These are phyloP conservation scores for Rhododendron griersonianum DNA, from an alignment of 148 eudicot species.

Conservation along the genomic window DNA sequence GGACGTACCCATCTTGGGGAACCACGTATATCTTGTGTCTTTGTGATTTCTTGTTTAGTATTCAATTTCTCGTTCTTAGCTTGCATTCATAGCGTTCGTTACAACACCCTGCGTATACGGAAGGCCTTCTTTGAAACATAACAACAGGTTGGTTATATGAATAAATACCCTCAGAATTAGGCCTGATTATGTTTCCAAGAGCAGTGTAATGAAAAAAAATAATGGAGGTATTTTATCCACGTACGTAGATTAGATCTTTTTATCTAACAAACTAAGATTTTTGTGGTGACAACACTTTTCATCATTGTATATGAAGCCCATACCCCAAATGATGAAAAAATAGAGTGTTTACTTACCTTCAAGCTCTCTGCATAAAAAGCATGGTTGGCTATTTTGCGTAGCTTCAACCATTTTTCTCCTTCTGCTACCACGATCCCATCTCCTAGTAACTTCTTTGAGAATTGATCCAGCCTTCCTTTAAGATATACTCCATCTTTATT, in stretches of 20 bases:
- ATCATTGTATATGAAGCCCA: too few relatives aligned
- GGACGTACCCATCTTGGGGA: too few relatives aligned
- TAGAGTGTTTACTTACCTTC: not conserved
- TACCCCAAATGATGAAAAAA: too few relatives aligned
- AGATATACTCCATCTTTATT: not conserved
- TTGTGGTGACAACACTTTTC: not conserved
- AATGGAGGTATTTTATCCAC: not conserved
- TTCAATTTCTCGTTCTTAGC: too few relatives aligned
- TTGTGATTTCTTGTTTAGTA: too few relatives aligned
- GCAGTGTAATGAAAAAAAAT: not conserved
- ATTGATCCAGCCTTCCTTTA: not conserved
- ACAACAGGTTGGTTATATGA: too few relatives aligned
- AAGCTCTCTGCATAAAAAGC: constrained; percentile 17
- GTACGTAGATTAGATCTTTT: not conserved
- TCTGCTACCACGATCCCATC: not conserved
- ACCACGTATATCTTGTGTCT: too few relatives aligned
- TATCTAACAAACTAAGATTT: not conserved
- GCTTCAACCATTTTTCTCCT: constrained; percentile 20
- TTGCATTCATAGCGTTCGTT: too few relatives aligned
- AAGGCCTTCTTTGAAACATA: not conserved
- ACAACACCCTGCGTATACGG: not conserved
- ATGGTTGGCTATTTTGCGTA: constrained; percentile 4
- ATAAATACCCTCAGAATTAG: not conserved
- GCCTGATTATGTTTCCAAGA: not conserved
- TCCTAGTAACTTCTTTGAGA: constrained; percentile 12